Conservation (phyloP, 164 flowering plant species). For the Vitis labrusca region DNA sequence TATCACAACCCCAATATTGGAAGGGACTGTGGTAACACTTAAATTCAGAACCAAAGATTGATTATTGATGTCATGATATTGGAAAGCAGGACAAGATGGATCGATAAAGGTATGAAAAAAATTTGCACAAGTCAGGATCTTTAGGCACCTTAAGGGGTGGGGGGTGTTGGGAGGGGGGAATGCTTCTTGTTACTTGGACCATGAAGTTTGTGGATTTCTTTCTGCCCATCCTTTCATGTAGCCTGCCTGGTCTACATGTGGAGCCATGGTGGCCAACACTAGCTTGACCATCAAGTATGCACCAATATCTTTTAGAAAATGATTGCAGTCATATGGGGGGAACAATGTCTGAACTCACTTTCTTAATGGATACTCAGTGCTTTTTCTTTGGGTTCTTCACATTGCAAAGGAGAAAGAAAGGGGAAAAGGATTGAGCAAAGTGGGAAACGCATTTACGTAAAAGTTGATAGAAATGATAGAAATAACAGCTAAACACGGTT, state of each 20-base stretch:
- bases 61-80: not conserved
- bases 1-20: not conserved
- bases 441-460: constrained; percentile 9
- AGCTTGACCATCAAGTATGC: constrained; percentile 9
- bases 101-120: not conserved
- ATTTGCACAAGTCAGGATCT: not conserved
- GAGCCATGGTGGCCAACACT: constrained; percentile 7
- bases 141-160: not conserved
- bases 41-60: not conserved
- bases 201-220: not conserved
- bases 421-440: constrained; percentile 1
- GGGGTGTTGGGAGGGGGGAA: too few species aligned
- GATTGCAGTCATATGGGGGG: not conserved
- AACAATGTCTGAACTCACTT: not conserved
- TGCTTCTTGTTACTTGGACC: not conserved
- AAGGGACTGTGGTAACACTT: not conserved
- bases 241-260: constrained; percentile 1
- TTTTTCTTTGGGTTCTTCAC: not conserved
- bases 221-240: constrained; percentile 13
- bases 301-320: constrained; percentile 6
- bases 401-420: not conserved
- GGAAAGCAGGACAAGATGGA: constrained; percentile 2
- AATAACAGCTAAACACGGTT: not conserved
- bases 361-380: not conserved
- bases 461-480: constrained; percentile 6